Base-by-base conservation (phyloP, 768 basidiomycete species). In the Rubroboletus pulcherrimus region DNA sequence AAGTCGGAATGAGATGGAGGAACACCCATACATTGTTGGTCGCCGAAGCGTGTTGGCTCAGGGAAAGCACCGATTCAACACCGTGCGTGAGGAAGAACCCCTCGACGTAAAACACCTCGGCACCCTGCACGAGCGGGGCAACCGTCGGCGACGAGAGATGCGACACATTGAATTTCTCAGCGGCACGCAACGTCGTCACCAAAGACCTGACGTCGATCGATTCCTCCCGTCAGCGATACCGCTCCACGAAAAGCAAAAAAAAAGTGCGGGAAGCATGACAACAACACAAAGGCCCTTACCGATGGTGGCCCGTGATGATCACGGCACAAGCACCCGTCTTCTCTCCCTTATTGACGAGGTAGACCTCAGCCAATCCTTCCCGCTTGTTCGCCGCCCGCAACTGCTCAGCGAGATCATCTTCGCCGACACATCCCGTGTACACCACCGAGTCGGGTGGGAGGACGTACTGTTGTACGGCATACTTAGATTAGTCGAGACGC, bases 21-120 rank as follows among this genome's bases (percentile, higher is more conserved):
- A 38, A 19, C 0, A 10, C 11, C 0, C 19, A 1, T 52, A 87
- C 92, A 83, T 97, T 98, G 63, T 84, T 83, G 17, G 81, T 80
- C 37, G 75, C 78, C 9, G 89, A 82, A 5, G 92, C 89, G 59
- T 87, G 85, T 70, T 88, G 84, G 73, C 87, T 84, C 57, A 98
- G 75, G 64, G 86, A 78, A 38, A 91, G 73, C 47, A 84, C 84
- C 53, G 82, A 79, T 53, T 85, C 83, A 54, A 81, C 69, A 43
- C 97, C 96, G 69, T 99, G 96, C 17, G 96, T 96, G 56, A 98
- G 81, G 85, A 99, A 98, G 79, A 88, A 99, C 8, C 96, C 96
- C 66, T 93, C 96, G 57, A 98, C 84, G 77, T 99, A 99, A 79
- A 82, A 97, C 70, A 82, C 81, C 68, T 89, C 86, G 55, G 95